phyloP scores from a whole-genome alignment of 331 rosid species.

The Malus hybrid region DNA sequence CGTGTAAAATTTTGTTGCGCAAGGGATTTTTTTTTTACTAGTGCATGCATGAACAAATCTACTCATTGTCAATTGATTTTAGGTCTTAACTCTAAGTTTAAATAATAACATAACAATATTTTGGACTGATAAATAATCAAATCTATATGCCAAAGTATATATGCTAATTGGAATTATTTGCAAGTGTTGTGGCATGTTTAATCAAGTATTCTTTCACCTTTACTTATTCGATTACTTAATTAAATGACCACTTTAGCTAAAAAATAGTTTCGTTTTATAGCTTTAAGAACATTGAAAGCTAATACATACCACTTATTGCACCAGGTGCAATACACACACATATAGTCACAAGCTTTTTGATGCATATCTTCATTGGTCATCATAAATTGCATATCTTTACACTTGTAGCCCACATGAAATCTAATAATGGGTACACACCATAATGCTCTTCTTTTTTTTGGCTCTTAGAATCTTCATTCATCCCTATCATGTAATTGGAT shows the following conservation, averaged over 20 bases:
- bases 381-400: slow-evolving; percentile 20
- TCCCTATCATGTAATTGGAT: slow-evolving; percentile 1
- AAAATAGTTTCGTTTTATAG: slow-evolving; percentile 21
- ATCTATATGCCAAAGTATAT: neutral
- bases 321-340: slow-evolving; percentile 10
- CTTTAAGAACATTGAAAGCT: slow-evolving; percentile 29
- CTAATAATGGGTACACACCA: slow-evolving; percentile 29
- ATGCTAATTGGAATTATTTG: neutral
- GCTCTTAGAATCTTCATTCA: slow-evolving; percentile 26
- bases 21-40: too few species aligned
- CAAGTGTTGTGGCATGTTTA: slow-evolving; percentile 22
- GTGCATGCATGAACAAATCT: too few species aligned
- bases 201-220: slow-evolving; percentile 4
- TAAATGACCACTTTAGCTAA: slow-evolving; percentile 39
- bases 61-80: too few species aligned
- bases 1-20: too few species aligned
- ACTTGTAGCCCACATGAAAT: slow-evolving; percentile 28
- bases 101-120: too few species aligned
- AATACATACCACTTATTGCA: slow-evolving; percentile 13
- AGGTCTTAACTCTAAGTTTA: too few species aligned
- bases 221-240: slow-evolving; percentile 7
- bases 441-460: neutral
- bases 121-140: too few species aligned
- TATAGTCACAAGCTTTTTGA: neutral
- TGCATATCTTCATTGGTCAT: slow-evolving; percentile 26